Evolutionary conservation across 1,284 basidiomycete genomes (phyloP), one percentile per base, ranked within the genome.

Genomic region (Afroboletus lepidellus): DNA sequence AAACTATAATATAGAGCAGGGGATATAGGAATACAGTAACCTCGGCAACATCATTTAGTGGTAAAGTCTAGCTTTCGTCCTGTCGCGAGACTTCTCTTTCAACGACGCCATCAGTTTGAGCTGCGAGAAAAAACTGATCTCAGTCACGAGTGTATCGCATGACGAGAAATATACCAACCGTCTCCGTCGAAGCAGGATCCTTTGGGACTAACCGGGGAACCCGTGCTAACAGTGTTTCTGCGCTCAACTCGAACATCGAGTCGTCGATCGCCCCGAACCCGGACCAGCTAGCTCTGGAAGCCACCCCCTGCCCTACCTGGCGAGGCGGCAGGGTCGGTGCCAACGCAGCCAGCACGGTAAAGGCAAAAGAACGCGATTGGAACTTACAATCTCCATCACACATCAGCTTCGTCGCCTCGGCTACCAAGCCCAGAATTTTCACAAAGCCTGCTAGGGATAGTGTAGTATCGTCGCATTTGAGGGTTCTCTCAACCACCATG

Each of bases 311-410:
- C 8, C 27, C 27, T 29, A 29, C 27, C 27, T 34, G 9, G 8
- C n/a, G 38, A 16, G 29, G 47, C 3, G 47, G 47, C 18, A 60
- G 18, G 1, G 4, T 41, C 5, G 59, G 48, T 1, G 59, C 23
- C 29, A 62, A 41, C 2, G 57, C 57, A 2, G 29, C 36, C 49
- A 62, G 7, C 13, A 51, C 62, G 8, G 20, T 46, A 2, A 61
- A 62, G 16, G 43, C 45, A 18, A 62, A 62, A 13, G 51, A 41
- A 8, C 43, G 61, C 0, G 61, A 47, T 33, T 60, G 60, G n/a
- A 39, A 51, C 18, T 24, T 30, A 15, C 59, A 60, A 3, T 46
- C 49, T 0, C 57, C 53, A 4, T 13, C 15, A 13, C 29, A 30
- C 3, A 30, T 30, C 11, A 11, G 12, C 29, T 30, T 30, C 29